phyloP scores from a whole-genome alignment of 202 grass and related monocot genomes.

The Elaeis oleifera region DNA sequence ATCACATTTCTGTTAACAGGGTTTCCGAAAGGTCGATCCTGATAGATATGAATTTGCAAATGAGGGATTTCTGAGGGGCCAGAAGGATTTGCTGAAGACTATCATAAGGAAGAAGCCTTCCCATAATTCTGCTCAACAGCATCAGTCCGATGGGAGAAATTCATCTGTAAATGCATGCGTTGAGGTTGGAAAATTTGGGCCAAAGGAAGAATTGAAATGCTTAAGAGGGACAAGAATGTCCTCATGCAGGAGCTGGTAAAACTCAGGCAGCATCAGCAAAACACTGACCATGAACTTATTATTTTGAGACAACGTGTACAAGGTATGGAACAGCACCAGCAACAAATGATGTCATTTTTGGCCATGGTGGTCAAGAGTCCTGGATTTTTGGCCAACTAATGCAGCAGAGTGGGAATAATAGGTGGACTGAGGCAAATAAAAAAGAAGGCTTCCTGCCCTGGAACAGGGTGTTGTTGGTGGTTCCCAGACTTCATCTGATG shows the following conservation, averaged over 20 bases:
- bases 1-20: constrained; percentile 26
- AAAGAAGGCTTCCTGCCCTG: constrained; percentile 49
- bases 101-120: constrained; percentile 55
- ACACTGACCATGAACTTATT: constrained; percentile 50
- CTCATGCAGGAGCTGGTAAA: constrained; percentile 67
- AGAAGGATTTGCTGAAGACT: constrained; percentile 56
- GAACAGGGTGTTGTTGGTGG: constrained; percentile 25
- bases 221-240: constrained; percentile 64
- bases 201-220: constrained; percentile 57
- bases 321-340: constrained; percentile 65
- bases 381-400: constrained; percentile 46
- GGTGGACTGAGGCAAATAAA: constrained; percentile 45
- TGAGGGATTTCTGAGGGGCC: constrained; percentile 52
- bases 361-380: constrained; percentile 56
- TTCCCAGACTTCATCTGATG: constrained; percentile 29
- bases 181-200: constrained; percentile 57
- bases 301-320: constrained; percentile 40
- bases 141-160: constrained; percentile 32
- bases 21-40: constrained; percentile 56
- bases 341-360: constrained; percentile 73
- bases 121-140: constrained; percentile 21
- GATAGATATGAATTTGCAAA: constrained; percentile 70
- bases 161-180: constrained; percentile 50
- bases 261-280: constrained; percentile 54
- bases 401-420: constrained; percentile 36